Evolutionary conservation across 441 rosid species (phyloP).

Genomic region (Capsella rubella): DNA sequence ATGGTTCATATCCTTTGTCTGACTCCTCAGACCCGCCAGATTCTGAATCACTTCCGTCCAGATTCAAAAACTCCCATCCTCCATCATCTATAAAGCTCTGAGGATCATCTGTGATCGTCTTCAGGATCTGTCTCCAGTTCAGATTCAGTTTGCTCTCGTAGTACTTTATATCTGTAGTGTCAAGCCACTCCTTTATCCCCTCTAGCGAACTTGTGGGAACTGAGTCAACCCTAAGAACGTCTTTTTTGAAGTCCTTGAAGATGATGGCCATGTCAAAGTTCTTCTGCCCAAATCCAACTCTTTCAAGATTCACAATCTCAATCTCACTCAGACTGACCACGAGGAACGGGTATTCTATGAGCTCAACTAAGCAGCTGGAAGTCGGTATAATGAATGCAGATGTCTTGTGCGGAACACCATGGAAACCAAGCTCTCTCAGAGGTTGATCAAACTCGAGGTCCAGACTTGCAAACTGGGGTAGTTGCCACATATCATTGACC

Average conservation of each 20-base stretch:
- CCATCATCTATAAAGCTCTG: slow-evolving; percentile 84
- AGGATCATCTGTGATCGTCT: slow-evolving; percentile 85
- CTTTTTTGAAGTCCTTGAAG: slow-evolving; percentile 88
- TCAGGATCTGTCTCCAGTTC: slow-evolving; percentile 91
- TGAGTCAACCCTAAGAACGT: slow-evolving; percentile 87
- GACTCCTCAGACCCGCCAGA: slow-evolving; percentile 78
- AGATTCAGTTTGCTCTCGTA: slow-evolving; percentile 93
- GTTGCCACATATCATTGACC: slow-evolving; percentile 87
- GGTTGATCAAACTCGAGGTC: slow-evolving; percentile 98
- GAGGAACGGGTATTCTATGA: slow-evolving; percentile 78
- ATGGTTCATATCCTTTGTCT: slow-evolving; percentile 85
- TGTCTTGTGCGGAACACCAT: slow-evolving; percentile 82
- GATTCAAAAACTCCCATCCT: slow-evolving; percentile 93
- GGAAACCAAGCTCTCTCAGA: slow-evolving; percentile 87
- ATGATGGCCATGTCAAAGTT: slow-evolving; percentile 90
- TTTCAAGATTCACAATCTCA: slow-evolving; percentile 91
- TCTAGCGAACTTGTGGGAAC: slow-evolving; percentile 82
- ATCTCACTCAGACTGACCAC: slow-evolving; percentile 87
- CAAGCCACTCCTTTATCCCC: slow-evolving; percentile 93
- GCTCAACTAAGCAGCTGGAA: slow-evolving; percentile 90
- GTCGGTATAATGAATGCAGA: slow-evolving; percentile 85
- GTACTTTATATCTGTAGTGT: slow-evolving; percentile 84
- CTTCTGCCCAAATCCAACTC: slow-evolving; percentile 93
- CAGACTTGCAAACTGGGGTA: slow-evolving; percentile 67
- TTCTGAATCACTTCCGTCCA: slow-evolving; percentile 89